Conservation (phyloP, 2,329 filamentous ascomycete genomes). For the Paecilomyces fulvus region DNA sequence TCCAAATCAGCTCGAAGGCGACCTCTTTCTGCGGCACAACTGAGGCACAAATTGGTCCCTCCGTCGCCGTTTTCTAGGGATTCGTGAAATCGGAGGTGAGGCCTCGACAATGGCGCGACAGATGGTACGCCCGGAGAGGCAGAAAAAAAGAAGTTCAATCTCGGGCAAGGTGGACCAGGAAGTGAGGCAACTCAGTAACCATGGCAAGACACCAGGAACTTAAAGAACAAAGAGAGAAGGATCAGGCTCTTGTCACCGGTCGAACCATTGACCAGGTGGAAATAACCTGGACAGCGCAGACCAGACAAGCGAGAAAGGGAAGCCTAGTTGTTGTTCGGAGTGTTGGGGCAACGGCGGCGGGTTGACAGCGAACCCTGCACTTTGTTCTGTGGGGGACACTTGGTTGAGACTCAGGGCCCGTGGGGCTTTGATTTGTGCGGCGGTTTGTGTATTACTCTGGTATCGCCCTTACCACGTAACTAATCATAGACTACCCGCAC, state of each 20-base stretch:
- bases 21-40: background rate
- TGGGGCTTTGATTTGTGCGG: background rate
- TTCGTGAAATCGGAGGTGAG: background rate
- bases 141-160: background rate
- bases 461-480: too few species aligned
- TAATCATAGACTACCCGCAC: too few species aligned
- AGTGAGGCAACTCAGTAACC: background rate
- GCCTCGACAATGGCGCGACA: background rate
- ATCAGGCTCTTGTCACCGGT: background rate
- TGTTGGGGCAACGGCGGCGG: background rate
- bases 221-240: background rate
- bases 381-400: background rate
- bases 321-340: background rate
- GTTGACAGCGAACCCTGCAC: background rate
- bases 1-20: background rate
- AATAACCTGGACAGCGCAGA: background rate
- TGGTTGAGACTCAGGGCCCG: background rate
- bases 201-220: background rate
- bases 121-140: background rate
- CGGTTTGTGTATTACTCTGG: background rate
- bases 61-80: background rate
- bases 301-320: background rate
- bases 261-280: background rate
- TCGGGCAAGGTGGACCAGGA: background rate
- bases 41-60: background rate